Base-by-base conservation (phyloP, 306 rosid species). In the Castanea crenata region DNA sequence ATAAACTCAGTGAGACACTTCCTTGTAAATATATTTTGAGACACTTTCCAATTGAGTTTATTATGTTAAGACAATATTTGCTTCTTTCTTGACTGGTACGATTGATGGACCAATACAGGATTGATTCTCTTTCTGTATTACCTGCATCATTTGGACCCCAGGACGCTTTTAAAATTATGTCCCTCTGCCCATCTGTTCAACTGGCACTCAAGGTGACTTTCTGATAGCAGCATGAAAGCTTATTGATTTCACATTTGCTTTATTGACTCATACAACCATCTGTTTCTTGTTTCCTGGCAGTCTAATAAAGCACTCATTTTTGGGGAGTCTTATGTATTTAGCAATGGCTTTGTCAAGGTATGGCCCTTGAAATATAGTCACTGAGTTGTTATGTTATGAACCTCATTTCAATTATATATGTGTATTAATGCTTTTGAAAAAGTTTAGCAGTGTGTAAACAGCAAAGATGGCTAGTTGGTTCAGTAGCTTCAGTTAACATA, bases 111-210 rank as follows among this genome's bases (percentile, higher is more conserved):
- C 11, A 63, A 74, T 89, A 84, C 97, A 93, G 97, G 98, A 90
- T 92, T 63, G 96, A 90, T 87, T 91, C 98, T 76, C 96, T 96
- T 77, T 86, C 97, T 73, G 84, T 95, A 58, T 78, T 95, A 84
- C 97, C 99, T 9, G 68, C 97, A 67, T 95, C 99, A 69, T 93
- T 95, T 77, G 92, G 93, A 68, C 86, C 93, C 82, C 97, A 95
- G 88, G 97, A 95, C 64, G 97, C 98, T 55, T 88, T 92, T 85
- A 88, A 90, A 93, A 70, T 95, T 84, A 55, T 95, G 86, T 86
- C 90, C 78, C 82, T 85, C 78, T 95, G 99, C 83, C 96, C 81
- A 71, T 93, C 99, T 62, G 88, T 95, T 82, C 94, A 88, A 82
- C 83, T 81, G 81, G 98, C 94, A 61, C 83, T 90, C 32, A 95